These are phyloP conservation scores for Salix udensis DNA, from an alignment of 345 rosid species.

Conservation along the genomic window DNA sequence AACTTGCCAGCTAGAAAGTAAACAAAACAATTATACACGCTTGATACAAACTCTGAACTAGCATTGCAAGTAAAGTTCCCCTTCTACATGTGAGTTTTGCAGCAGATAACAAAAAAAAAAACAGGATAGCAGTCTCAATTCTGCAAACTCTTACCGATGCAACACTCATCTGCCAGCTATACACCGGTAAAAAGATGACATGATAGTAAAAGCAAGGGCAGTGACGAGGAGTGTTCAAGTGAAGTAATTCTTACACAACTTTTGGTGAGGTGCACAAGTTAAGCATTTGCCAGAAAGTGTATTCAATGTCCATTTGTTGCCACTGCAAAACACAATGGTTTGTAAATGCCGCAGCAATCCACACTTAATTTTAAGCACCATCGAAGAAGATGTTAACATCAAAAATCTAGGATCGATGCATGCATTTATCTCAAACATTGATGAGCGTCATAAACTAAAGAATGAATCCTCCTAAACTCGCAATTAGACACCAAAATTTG, in stretches of 20 bases:
- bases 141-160: background rate
- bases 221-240: background rate
- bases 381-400: background rate
- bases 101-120: background rate
- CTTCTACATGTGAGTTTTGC: background rate
- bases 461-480: background rate
- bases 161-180: background rate
- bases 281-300: slow-evolving; percentile 99
- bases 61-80: background rate
- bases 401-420: background rate
- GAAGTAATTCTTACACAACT: slow-evolving; percentile 69
- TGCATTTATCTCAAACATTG: background rate
- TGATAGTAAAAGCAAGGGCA: background rate
- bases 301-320: slow-evolving; percentile 99
- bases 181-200: background rate
- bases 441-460: background rate
- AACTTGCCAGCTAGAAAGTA: slow-evolving; percentile 2
- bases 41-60: background rate
- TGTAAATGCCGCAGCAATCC: background rate
- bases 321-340: slow-evolving; percentile 50
- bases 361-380: background rate
- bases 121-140: background rate
- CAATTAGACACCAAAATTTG: background rate
- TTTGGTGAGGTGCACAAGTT: slow-evolving; percentile 94
- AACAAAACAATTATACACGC: background rate